phyloP scores from a whole-genome alignment of 2,329 filamentous ascomycete genomes.

The Fusarium illudens region DNA sequence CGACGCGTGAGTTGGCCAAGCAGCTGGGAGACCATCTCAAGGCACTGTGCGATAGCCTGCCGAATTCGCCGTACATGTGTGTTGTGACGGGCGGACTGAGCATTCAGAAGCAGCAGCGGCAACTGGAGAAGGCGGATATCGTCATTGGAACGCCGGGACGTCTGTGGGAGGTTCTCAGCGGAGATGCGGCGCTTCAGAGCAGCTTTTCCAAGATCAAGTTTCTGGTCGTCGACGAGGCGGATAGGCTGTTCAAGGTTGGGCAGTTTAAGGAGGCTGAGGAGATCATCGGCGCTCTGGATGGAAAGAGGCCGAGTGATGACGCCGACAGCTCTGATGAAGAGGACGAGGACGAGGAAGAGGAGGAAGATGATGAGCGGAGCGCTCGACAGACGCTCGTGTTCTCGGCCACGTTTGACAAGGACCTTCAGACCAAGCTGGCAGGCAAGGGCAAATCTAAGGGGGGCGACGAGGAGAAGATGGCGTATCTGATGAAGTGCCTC shows the following conservation, averaged over 20 bases:
- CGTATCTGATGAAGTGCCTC: conserved; percentile 89
- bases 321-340: conserved; percentile 61
- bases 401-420: conserved; percentile 94
- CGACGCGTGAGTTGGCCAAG: conserved; percentile 92
- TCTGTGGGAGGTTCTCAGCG: conserved; percentile 91
- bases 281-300: conserved; percentile 82
- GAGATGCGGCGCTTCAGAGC: conserved; percentile 72
- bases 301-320: conserved; percentile 68
- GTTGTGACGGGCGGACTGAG: conserved; percentile 92
- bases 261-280: conserved; percentile 95
- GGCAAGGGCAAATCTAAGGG: conserved; percentile 70
- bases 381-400: conserved; percentile 89
- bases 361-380: conserved; percentile 50
- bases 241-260: conserved; percentile 88
- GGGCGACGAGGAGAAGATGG: conserved; percentile 83
- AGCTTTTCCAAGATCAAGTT: conserved; percentile 80
- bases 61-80: conserved; percentile 75
- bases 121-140: conserved; percentile 85
- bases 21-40: conserved; percentile 87
- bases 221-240: conserved; percentile 92
- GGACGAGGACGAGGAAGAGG: conserved; percentile 57
- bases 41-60: conserved; percentile 70
- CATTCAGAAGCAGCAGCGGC: conserved; percentile 91
- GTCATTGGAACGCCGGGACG: conserved; percentile 93
- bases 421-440: conserved; percentile 87